Evolutionary conservation across 352 stramenopile genomes (phyloP).

Genomic region (Phytophthora kernoviae): DNA sequence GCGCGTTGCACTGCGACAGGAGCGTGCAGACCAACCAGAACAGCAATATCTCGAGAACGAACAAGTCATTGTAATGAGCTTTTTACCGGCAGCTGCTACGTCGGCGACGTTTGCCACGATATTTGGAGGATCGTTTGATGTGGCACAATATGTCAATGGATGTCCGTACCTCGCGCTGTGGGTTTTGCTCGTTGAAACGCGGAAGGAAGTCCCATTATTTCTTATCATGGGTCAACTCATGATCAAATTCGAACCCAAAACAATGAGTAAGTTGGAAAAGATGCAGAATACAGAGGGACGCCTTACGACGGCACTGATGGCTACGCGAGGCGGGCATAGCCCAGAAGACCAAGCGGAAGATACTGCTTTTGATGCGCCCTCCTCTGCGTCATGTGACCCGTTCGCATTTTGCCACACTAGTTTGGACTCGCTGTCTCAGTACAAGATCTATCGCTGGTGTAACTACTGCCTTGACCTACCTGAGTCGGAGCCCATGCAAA

Average conservation of each 20-base stretch:
- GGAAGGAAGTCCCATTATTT: conserved; percentile 76
- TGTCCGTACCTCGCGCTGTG: conserved; percentile 74
- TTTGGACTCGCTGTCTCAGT: conserved; percentile 65
- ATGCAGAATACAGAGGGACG: conserved; percentile 71
- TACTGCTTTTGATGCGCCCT: conserved; percentile 15
- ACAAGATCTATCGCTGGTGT: conserved; percentile 73
- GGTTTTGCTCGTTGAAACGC: conserved; percentile 74
- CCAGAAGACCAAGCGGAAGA: conserved; percentile 28
- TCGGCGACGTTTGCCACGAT: conserved; percentile 64
- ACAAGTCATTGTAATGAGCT: conserved; percentile 55
- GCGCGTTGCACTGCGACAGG: conserved; percentile 33
- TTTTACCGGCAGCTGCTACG: conserved; percentile 50
- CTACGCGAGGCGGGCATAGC: conserved; percentile 24
- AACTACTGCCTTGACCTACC: conserved; percentile 67
- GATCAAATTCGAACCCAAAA: conserved; percentile 76
- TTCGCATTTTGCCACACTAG: conserved; percentile 52
- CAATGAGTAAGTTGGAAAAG: conserved; percentile 83
- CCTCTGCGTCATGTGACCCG: conserved; percentile 6
- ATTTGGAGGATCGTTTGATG: conserved; percentile 65
- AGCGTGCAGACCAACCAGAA: conserved; percentile 34
- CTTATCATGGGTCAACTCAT: conserved; percentile 66
- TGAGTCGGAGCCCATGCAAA: conserved; percentile 50
- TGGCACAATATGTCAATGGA: conserved; percentile 65
- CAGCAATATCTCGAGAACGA: conserved; percentile 44
- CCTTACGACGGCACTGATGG: conserved; percentile 46